Conservation (phyloP, 2,329 filamentous ascomycete genomes). For the Epichloe uncinata region DNA sequence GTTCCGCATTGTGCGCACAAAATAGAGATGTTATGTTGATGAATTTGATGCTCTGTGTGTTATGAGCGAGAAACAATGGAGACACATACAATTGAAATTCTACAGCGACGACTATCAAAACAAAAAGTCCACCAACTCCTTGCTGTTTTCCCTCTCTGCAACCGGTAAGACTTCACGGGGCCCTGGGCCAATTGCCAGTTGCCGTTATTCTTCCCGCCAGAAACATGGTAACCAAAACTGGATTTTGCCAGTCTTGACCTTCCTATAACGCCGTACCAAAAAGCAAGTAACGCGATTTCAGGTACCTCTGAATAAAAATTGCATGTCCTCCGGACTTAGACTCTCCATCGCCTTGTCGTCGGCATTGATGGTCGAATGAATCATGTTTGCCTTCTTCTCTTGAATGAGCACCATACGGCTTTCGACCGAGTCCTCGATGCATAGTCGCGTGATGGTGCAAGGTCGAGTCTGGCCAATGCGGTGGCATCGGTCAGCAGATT, state of each 20-base stretch:
- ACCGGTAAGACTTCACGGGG: too few species aligned
- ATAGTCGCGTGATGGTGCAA: constrained; percentile 85
- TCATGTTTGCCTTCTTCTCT: constrained; percentile 98
- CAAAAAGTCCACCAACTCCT: background rate
- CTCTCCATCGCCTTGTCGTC: constrained; percentile 86
- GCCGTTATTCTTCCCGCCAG: background rate
- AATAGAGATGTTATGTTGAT: too few species aligned
- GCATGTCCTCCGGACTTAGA: constrained; percentile 79
- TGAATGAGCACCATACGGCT: constrained; percentile 90
- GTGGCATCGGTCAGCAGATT: constrained; percentile 86
- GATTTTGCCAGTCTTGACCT: too few species aligned
- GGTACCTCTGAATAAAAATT: constrained; percentile 86
- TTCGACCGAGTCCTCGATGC: constrained; percentile 95
- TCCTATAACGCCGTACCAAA: background rate
- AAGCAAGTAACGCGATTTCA: background rate
- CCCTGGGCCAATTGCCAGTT: too few species aligned
- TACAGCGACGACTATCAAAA: background rate
- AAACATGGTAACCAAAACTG: too few species aligned
- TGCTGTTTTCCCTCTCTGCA: background rate
- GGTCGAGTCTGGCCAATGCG: constrained; percentile 91
- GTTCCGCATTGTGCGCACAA: too few species aligned
- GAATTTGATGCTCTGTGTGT: too few species aligned
- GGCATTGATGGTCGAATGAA: constrained; percentile 89
- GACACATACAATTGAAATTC: background rate
- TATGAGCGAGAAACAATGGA: background rate